Evolutionary conservation across 495 filamentous ascomycete genomes (phyloP).

Genomic region (Xylaria cubensis): DNA sequence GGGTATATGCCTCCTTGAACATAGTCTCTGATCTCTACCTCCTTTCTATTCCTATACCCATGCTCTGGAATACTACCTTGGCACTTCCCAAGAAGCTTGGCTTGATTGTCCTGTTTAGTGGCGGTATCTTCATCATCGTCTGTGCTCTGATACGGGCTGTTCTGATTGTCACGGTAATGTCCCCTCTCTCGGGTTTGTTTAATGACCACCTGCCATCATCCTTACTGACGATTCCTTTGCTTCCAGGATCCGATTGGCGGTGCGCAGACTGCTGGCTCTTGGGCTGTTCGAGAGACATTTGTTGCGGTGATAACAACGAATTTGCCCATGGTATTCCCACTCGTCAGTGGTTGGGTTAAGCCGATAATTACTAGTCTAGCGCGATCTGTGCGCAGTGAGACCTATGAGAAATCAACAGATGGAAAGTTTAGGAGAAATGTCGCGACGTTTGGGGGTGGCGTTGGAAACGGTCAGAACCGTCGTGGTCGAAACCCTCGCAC

Average conservation of each 20-base stretch:
- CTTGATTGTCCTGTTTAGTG: constrained; percentile 54
- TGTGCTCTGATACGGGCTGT: constrained; percentile 57
- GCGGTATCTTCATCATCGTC: constrained; percentile 57
- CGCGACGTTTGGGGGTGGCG: constrained; percentile 11
- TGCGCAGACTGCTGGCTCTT: constrained; percentile 54
- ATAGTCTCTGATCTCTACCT: constrained; percentile 60
- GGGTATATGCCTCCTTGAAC: constrained; percentile 55
- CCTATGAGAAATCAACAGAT: constrained; percentile 12
- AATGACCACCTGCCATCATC: too few species aligned
- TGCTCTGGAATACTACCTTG: constrained; percentile 57
- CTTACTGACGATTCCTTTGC: not conserved
- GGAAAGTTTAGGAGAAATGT: constrained; percentile 6
- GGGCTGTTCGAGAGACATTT: constrained; percentile 61
- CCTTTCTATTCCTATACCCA: constrained; percentile 60
- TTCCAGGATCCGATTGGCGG: constrained; percentile 53
- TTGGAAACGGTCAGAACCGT: not conserved
- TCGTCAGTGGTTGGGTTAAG: constrained; percentile 53
- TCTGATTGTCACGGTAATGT: constrained; percentile 52
- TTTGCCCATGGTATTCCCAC: constrained; percentile 61
- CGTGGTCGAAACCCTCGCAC: constrained; percentile 19
- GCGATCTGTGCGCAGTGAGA: constrained; percentile 12
- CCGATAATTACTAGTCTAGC: constrained; percentile 6
- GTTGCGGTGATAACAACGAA: constrained; percentile 60
- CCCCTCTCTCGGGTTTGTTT: not conserved
- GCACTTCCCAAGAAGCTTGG: constrained; percentile 50